Percentiles rank a stretch among this genome's conserved stretches.
Evolutionary conservation across 2,329 filamentous ascomycete species (phyloP).

Genomic region (Magnaporthiopsis poae): DNA sequence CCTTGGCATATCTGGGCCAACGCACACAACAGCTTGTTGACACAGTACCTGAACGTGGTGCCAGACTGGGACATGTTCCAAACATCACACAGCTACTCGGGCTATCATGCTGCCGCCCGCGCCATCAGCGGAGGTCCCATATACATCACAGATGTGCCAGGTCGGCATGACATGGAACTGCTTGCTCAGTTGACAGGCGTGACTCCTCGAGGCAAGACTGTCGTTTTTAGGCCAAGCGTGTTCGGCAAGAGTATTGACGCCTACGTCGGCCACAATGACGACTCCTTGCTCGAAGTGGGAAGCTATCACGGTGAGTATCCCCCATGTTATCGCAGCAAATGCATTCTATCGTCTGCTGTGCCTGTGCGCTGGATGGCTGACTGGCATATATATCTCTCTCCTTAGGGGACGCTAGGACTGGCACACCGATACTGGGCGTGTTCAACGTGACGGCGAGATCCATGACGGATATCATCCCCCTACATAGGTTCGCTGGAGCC

Average conservation of each 20-base stretch:
- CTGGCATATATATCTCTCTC: background rate
- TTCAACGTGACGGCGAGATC: slow-evolving; percentile 66
- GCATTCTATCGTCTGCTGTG: background rate
- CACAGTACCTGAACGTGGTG: slow-evolving; percentile 72
- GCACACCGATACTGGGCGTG: slow-evolving; percentile 67
- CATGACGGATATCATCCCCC: slow-evolving; percentile 58
- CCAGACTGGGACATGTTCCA: slow-evolving; percentile 75
- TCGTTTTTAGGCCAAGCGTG: slow-evolving; percentile 70
- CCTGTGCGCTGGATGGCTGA: background rate
- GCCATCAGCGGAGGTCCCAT: slow-evolving; percentile 86
- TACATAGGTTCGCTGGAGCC: slow-evolving; percentile 66
- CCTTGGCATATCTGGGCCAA: slow-evolving; percentile 95
- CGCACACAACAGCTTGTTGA: slow-evolving; percentile 76
- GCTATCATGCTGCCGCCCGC: slow-evolving; percentile 80
- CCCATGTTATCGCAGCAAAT: background rate
- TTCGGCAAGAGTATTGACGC: slow-evolving; percentile 62
- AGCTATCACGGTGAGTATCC: slow-evolving; percentile 56
- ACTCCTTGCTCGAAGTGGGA: slow-evolving; percentile 63
- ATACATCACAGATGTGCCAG: slow-evolving; percentile 86
- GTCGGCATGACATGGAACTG: slow-evolving; percentile 64
- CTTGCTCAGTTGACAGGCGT: slow-evolving; percentile 72
- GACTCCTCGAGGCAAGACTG: slow-evolving; percentile 61
- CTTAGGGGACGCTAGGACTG: slow-evolving; percentile 21
- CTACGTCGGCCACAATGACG: slow-evolving; percentile 68
- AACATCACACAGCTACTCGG: slow-evolving; percentile 56